Evolutionary conservation across 768 basidiomycete species (phyloP), one percentile per base, ranked within the genome.

Genomic region (Tulasnella sp.): DNA sequence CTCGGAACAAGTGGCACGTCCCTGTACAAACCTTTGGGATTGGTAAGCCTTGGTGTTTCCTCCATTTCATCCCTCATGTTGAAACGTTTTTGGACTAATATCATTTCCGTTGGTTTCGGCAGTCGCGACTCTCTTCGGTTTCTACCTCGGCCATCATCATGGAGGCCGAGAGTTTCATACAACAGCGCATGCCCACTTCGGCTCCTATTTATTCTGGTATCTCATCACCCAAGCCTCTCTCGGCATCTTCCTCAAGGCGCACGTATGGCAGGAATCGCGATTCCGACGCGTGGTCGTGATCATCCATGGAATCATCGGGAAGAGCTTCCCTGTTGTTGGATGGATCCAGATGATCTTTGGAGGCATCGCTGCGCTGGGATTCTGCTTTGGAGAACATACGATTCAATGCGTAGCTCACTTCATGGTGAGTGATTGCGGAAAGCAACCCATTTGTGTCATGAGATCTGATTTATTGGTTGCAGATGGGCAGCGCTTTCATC

Each of bases 271-370:
- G 63, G 89, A 95, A 71, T 76, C 77, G 61, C 80, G 83, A 1
- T 63, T 84, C 9, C 78, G 93, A 42, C 86, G 85, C 1, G 86
- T 77, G 67, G 82, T 83, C 0, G 86, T 90, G 3, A 70, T 73
- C 3, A 73, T 74, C 0, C 93, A 95, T 65, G 85, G 88, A 0
- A 65, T 88, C n/a, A 71, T 96, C 15, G 93, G 93, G 13, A 93
- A 86, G 69, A 63, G 75, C 9, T 96, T 87, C 69, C 92, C 93
- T 0, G 73, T 95, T 58, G 66, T 95, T 8, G 93, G 85, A 5
- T 95, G 93, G 93, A 76, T 76, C 0, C 93, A 96, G 70, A 88
- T 90, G 76, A 71, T 96, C 8, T 89, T 95, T 69, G 93, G 91
- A 21, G 85, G 81, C 34, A 78, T 87, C 45, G 77, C 84, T 0